Evolutionary conservation across 768 basidiomycete species (phyloP).

Genomic region (Plicaturopsis crispa): DNA sequence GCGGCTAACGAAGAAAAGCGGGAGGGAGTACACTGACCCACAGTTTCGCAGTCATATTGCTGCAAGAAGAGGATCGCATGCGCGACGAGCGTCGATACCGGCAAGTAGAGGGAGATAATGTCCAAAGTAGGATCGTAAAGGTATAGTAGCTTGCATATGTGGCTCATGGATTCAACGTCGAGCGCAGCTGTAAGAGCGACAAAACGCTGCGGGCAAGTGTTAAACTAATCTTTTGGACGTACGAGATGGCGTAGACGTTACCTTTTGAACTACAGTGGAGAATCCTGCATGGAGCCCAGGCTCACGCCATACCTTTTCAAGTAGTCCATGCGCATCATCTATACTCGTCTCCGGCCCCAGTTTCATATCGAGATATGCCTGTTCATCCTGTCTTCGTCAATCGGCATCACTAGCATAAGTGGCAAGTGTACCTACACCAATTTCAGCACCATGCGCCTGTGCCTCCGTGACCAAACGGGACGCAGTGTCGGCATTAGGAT

Average conservation of each 20-base stretch:
- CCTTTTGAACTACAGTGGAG: slow-evolving; percentile 49
- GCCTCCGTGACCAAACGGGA: slow-evolving; percentile 51
- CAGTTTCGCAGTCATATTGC: slow-evolving; percentile 72
- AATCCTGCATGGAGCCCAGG: slow-evolving; percentile 50
- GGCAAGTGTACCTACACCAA: slow-evolving; percentile 28
- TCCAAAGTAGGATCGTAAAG: slow-evolving; percentile 54
- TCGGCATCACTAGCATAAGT: slow-evolving; percentile 5
- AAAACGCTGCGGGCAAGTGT: slow-evolving; percentile 43
- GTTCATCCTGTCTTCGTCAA: slow-evolving; percentile 8
- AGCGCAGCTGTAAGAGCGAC: slow-evolving; percentile 37
- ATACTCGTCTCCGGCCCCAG: slow-evolving; percentile 40
- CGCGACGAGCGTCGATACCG: slow-evolving; percentile 56
- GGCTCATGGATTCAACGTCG: slow-evolving; percentile 65
- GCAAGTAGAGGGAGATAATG: slow-evolving; percentile 59
- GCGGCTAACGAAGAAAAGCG: neutral
- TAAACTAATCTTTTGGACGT: too few species aligned
- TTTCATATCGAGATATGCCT: slow-evolving; percentile 54
- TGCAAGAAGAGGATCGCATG: slow-evolving; percentile 56
- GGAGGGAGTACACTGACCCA: slow-evolving; percentile 42
- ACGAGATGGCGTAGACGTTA: slow-evolving; percentile 20
- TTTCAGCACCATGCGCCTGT: slow-evolving; percentile 49
- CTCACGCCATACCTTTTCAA: slow-evolving; percentile 45
- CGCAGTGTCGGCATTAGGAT: slow-evolving; percentile 41
- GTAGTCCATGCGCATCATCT: slow-evolving; percentile 25
- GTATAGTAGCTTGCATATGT: slow-evolving; percentile 62